Conservation (phyloP, 2,329 filamentous ascomycete species). For the Dactylonectria macrodidyma region DNA sequence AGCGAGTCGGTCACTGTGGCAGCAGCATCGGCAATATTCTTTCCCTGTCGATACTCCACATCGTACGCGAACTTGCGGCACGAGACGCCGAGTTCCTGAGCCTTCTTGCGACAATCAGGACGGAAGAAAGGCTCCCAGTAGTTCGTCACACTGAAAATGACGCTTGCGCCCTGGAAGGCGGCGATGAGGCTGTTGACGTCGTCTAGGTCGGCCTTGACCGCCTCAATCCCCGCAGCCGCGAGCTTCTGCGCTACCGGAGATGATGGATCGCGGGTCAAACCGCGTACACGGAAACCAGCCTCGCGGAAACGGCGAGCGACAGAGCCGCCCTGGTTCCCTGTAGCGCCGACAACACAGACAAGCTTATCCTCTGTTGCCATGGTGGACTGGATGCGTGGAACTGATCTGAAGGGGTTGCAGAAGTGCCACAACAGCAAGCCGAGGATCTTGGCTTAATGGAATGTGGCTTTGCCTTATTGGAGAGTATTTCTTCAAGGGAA, state of each 20-base stretch:
- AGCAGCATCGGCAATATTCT: conserved; percentile 69
- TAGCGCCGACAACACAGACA: conserved; percentile 63
- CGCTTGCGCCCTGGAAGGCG: conserved; percentile 61
- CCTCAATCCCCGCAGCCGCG: conserved; percentile 58
- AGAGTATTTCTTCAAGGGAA: too few species aligned
- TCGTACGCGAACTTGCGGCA: conserved; percentile 63
- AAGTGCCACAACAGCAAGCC: too few species aligned
- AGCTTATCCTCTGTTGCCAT: conserved; percentile 49
- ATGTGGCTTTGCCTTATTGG: too few species aligned
- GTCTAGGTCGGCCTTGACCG: conserved; percentile 61
- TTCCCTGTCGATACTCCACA: conserved; percentile 58
- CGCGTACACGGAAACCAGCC: conserved; percentile 61
- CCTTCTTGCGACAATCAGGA: conserved; percentile 58
- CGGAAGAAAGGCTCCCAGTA: conserved; percentile 68
- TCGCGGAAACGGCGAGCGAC: conserved; percentile 64
- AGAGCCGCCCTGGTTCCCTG: conserved; percentile 67
- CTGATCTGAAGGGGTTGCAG: neutral
- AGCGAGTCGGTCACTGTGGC: conserved; percentile 57
- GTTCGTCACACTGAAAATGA: conserved; percentile 70
- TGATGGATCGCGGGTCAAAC: conserved; percentile 61
- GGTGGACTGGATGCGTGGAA: conserved; percentile 11
- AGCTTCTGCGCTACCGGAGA: conserved; percentile 59
- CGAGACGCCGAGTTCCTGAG: conserved; percentile 55
- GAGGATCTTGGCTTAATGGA: too few species aligned
- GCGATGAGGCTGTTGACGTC: conserved; percentile 49